Base-by-base conservation (phyloP, 345 rosid species). In the Syzygium aromaticum region DNA sequence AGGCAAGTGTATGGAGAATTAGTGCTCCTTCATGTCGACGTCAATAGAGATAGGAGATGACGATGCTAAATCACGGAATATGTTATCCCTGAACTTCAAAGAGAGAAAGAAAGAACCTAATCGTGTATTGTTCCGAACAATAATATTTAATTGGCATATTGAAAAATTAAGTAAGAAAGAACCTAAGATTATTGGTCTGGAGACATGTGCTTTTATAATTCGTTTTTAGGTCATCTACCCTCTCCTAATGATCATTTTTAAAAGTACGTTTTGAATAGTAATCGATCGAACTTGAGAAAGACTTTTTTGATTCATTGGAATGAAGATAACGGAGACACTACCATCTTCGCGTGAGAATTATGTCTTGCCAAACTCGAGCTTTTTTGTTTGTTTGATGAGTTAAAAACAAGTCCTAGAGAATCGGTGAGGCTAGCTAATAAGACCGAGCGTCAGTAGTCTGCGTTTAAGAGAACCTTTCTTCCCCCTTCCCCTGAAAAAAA, bases 101-200 rank as follows among this genome's bases (percentile, higher is more conserved):
- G 33, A 67, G 19, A 4, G 5, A 61, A 30, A 61, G 17, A 13
- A n/a, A n/a, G 8, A n/a, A n/a, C 33, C 17, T 61, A 6, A n/a
- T 8, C 16, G 2, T 13, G 5, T n/a, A n/a, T n/a, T 61, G 6
- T 61, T 6, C 12, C 0, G 1, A 8, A 3, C 2, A 1, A 73
- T 73, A 40, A 1, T 14, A 73, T 73, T 38, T 73, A 73, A 21
- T 38, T 5, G 19, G 23, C 19, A 33, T 2, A 1, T 73, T 13
- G 27, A 2, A 17, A 17, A 64, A 2, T 73, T 9, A 17, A 19
- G 14, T 19, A 8, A 40, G 80, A 73, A 38, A 33, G 3, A 4
- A 33, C 9, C 7, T 73, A 5, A 21, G 49, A 73, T 19, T 38
- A 19, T 38, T 73, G 21, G 80, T 5, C 10, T 19, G 25, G 49